phyloP scores from a whole-genome alignment of 148 eudicot genomes.

The Tetragonia tetragonoides region DNA sequence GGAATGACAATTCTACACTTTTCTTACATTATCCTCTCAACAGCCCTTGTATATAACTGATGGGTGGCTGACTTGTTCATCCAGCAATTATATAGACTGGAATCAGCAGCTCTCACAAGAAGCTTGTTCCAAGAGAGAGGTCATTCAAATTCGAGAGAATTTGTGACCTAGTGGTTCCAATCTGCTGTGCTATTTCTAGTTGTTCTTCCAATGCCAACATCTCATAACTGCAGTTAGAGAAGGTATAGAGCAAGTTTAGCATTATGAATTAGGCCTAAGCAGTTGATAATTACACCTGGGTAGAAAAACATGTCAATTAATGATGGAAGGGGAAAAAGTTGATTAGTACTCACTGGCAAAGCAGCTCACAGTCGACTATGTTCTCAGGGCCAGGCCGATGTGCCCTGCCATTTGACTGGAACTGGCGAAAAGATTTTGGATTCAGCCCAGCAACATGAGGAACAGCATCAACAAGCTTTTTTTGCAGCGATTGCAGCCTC shows the following conservation, averaged over 20 bases:
- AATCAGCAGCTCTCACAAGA: slow-evolving; percentile 44
- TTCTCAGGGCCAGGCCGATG: slow-evolving; percentile 97
- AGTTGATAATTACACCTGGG: background rate
- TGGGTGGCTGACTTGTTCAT: background rate
- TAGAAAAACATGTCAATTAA: background rate
- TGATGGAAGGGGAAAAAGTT: background rate
- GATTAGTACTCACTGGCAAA: slow-evolving; percentile 62
- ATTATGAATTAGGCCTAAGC: background rate
- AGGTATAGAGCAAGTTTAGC: background rate
- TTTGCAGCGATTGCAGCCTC: slow-evolving; percentile 91
- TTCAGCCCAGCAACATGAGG: slow-evolving; percentile 54
- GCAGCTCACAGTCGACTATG: slow-evolving; percentile 90
- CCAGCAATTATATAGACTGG: background rate
- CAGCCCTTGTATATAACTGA: background rate
- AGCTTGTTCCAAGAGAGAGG: slow-evolving; percentile 83
- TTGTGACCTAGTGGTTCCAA: slow-evolving; percentile 85
- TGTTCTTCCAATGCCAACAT: slow-evolving; percentile 90
- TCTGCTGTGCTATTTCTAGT: slow-evolving; percentile 85
- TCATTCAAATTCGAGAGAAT: slow-evolving; percentile 81
- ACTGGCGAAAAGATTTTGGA: slow-evolving; percentile 65
- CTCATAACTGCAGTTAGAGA: slow-evolving; percentile 57
- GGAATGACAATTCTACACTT: background rate
- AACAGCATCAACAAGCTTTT: slow-evolving; percentile 83
- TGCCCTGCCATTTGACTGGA: slow-evolving; percentile 80
- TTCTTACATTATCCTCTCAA: slow-evolving; percentile 3